Conservation (phyloP, 2,329 filamentous ascomycete species). For the Decorospora gaudefroyi region DNA sequence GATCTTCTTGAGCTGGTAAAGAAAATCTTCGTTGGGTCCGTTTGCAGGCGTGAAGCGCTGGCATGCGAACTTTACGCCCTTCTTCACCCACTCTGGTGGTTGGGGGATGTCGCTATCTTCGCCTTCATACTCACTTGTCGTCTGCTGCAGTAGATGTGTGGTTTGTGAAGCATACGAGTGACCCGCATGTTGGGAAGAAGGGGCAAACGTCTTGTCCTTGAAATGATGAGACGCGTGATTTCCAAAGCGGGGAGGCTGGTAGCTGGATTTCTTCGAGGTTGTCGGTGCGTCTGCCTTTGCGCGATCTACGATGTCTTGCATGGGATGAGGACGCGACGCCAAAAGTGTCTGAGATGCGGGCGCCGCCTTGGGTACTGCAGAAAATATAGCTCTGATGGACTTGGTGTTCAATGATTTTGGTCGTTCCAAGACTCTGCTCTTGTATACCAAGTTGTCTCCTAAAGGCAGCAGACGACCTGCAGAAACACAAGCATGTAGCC, state of each 20-base stretch:
- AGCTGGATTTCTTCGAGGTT: slow-evolving; percentile 14
- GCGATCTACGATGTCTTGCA: slow-evolving; percentile 55
- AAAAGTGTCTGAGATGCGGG: slow-evolving; percentile 26
- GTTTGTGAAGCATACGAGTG: slow-evolving; percentile 24
- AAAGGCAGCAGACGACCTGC: slow-evolving; percentile 52
- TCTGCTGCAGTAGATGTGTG: slow-evolving; percentile 63
- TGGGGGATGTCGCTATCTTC: slow-evolving; percentile 60
- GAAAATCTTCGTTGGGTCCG: slow-evolving; percentile 74
- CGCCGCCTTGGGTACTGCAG: slow-evolving; percentile 5
- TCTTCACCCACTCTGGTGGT: slow-evolving; percentile 69
- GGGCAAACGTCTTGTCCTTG: slow-evolving; percentile 38
- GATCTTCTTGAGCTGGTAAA: slow-evolving; percentile 74
- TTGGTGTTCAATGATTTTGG: slow-evolving; percentile 33
- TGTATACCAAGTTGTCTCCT: slow-evolving; percentile 58
- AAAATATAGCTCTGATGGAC: slow-evolving; percentile 25
- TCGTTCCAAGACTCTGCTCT: slow-evolving; percentile 52
- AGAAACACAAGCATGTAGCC: slow-evolving; percentile 57
- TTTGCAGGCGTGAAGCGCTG: slow-evolving; percentile 73
- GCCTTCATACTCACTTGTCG: slow-evolving; percentile 77
- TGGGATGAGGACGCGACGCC: slow-evolving; percentile 26
- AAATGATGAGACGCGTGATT: slow-evolving; percentile 39
- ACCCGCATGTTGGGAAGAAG: slow-evolving; percentile 21
- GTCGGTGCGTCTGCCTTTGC: slow-evolving; percentile 56
- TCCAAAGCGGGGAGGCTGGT: slow-evolving; percentile 19
- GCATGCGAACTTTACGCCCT: slow-evolving; percentile 74